phyloP scores from a whole-genome alignment of 306 rosid species.

The Mucuna pruriens region DNA sequence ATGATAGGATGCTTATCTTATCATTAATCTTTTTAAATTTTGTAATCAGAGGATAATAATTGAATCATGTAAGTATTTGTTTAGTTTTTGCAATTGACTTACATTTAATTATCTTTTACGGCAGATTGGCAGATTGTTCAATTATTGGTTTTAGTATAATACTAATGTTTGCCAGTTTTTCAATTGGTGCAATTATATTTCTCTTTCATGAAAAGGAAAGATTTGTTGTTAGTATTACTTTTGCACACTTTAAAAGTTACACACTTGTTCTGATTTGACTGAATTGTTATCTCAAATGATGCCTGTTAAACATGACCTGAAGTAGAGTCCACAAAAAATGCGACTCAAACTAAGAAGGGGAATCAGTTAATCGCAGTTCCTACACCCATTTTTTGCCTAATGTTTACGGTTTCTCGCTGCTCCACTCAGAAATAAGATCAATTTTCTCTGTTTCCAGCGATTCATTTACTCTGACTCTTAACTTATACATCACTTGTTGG shows the following conservation, averaged over 20 bases:
- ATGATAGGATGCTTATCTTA: too few species aligned
- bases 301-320: not conserved
- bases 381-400: not conserved
- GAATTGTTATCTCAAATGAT: not conserved
- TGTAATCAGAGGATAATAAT: not conserved
- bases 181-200: not conserved
- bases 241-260: not conserved
- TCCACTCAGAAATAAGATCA: not conserved
- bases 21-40: not conserved
- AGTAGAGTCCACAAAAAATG: not conserved
- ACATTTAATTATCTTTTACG: not conserved
- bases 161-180: not conserved
- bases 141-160: not conserved
- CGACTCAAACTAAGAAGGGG: not conserved
- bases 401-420: constrained; percentile 4
- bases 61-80: too few species aligned
- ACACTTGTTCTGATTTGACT: not conserved
- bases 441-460: not conserved
- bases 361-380: not conserved
- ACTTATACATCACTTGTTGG: too few species aligned
- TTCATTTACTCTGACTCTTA: not conserved
- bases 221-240: not conserved
- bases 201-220: not conserved
- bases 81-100: not conserved
- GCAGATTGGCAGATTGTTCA: not conserved